phyloP scores from a whole-genome alignment of 2,329 filamentous ascomycete genomes.

The Thermomyces lanuginosus region DNA sequence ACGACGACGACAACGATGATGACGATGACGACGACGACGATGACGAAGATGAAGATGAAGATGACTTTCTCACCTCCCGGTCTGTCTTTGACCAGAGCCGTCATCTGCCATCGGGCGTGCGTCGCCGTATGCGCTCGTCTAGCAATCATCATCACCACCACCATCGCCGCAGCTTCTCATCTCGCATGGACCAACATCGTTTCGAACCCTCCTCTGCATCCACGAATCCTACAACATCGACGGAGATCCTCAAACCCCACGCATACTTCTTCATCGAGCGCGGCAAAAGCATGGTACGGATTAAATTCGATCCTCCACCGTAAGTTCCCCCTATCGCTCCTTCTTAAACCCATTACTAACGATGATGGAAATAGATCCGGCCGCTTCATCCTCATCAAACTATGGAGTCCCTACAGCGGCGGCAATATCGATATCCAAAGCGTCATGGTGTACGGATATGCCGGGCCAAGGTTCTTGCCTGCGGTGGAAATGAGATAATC shows the following conservation, averaged over 20 bases:
- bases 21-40: constrained; percentile 16
- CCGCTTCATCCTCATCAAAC: constrained; percentile 71
- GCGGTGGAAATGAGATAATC: constrained; percentile 46
- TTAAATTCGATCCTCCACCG: constrained; percentile 48
- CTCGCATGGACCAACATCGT: too few relatives aligned
- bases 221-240: too few relatives aligned
- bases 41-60: constrained; percentile 9
- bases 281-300: constrained; percentile 68
- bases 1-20: constrained; percentile 16
- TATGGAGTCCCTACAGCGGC: constrained; percentile 64
- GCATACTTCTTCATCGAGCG: constrained; percentile 72
- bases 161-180: constrained; percentile 11
- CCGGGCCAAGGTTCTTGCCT: constrained; percentile 72
- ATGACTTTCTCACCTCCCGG: too few relatives aligned
- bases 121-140: constrained; percentile 12
- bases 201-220: too few relatives aligned
- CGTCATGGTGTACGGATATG: constrained; percentile 67
- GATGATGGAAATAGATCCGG: constrained; percentile 41
- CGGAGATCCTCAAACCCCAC: constrained; percentile 51
- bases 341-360: constrained; percentile 1
- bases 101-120: too few relatives aligned
- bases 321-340: constrained; percentile 12
- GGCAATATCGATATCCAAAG: constrained; percentile 82
- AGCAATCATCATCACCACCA: constrained; percentile 8
- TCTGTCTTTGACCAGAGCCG: too few relatives aligned